These are phyloP conservation scores for Vanrija humicola DNA, from an alignment of 1,284 basidiomycete genomes.

Conservation along the genomic window DNA sequence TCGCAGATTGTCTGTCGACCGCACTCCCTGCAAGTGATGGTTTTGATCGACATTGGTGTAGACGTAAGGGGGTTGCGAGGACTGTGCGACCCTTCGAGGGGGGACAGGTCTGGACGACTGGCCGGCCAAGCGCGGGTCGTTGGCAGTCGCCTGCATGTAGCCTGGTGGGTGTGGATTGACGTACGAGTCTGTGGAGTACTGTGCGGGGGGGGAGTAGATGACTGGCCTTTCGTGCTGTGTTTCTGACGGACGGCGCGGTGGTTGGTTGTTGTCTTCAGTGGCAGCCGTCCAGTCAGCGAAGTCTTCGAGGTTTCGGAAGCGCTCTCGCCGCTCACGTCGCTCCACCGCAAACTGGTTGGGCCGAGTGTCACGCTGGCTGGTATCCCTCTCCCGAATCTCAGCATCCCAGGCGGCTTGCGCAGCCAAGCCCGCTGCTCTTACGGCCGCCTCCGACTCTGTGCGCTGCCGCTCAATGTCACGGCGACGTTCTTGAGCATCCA, in stretches of 20 bases:
- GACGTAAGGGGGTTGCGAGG: not conserved
- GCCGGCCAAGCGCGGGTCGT: too few species aligned
- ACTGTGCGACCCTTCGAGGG: too few species aligned
- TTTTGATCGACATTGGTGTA: not conserved
- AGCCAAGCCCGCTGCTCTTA: not conserved
- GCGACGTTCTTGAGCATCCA: slow-evolving; percentile 24
- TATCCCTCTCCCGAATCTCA: too few species aligned
- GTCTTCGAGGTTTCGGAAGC: slow-evolving; percentile 8
- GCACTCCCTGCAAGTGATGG: not conserved
- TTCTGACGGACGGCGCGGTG: not conserved
- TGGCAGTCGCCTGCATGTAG: too few species aligned
- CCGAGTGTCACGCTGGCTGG: too few species aligned
- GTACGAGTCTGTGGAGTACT: too few species aligned
- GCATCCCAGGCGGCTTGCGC: not conserved
- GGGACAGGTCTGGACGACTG: too few species aligned
- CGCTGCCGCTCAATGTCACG: slow-evolving; percentile 20
- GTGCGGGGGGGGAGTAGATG: too few species aligned
- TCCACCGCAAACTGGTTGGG: slow-evolving; percentile 24
- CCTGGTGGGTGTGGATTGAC: too few species aligned
- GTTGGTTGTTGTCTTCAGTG: not conserved
- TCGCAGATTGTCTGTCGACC: not conserved
- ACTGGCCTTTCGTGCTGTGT: not conserved
- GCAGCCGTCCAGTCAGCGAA: too few species aligned
- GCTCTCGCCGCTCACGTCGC: slow-evolving; percentile 18
- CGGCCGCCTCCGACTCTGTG: not conserved